Percentiles rank a stretch among this genome's conserved stretches.
Evolutionary conservation across 257 asterid species (phyloP).

Genomic region (Misopates orontium): DNA sequence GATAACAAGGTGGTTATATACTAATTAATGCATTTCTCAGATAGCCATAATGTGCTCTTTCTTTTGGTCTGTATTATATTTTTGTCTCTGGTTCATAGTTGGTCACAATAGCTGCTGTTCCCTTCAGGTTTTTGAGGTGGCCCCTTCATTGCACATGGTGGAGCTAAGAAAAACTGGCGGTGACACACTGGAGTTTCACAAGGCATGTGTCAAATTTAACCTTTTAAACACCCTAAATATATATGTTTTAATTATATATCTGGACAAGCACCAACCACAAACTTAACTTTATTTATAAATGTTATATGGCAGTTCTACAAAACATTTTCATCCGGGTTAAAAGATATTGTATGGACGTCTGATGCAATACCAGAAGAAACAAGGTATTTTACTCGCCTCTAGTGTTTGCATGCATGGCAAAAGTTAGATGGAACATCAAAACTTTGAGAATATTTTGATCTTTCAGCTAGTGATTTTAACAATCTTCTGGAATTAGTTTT

Average conservation of each 20-base stretch:
- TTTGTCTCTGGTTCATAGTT: slow-evolving; percentile 11
- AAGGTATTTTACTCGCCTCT: slow-evolving; percentile 24
- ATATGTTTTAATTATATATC: slow-evolving; percentile 3
- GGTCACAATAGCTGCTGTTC: slow-evolving; percentile 13
- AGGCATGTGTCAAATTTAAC: slow-evolving; percentile 47
- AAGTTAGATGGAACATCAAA: too few species aligned
- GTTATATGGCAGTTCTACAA: slow-evolving; percentile 60
- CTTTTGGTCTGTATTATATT: neutral
- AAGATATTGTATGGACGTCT: slow-evolving; percentile 70
- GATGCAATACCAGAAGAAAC: slow-evolving; percentile 43
- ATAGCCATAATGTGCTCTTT: neutral
- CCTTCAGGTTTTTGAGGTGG: slow-evolving; percentile 79
- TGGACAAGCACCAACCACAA: neutral
- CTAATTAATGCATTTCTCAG: too few species aligned
- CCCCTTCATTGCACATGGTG: slow-evolving; percentile 79
- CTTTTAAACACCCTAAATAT: neutral
- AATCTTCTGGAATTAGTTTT: too few species aligned
- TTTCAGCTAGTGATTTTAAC: too few species aligned
- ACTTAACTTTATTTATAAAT: neutral
- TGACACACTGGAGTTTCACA: slow-evolving; percentile 83
- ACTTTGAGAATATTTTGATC: too few species aligned
- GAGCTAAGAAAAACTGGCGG: slow-evolving; percentile 84
- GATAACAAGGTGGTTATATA: too few species aligned
- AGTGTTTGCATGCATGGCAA: neutral
- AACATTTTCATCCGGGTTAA: slow-evolving; percentile 64